A percentile compares a stretch with the other conserved stretches of the same genome.
These are phyloP conservation scores for Termitomyces sp. DNA, from an alignment of 768 basidiomycete genomes.

Conservation along the genomic window DNA sequence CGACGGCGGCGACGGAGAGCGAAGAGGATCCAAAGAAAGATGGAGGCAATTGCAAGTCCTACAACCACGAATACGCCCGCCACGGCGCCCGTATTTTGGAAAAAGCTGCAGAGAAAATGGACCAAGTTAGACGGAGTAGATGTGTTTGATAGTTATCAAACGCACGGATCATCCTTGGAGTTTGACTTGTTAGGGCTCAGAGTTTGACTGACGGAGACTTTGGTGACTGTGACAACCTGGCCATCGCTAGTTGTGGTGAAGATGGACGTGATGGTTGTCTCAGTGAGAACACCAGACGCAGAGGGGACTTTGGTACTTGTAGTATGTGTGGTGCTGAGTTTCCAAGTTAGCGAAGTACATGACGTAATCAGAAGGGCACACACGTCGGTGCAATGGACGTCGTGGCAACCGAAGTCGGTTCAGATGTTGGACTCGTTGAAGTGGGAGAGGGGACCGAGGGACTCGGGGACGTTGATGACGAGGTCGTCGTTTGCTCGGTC, in stretches of 20 bases:
- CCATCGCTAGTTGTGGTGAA: slow-evolving; percentile 53
- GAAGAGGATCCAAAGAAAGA: slow-evolving; percentile 65
- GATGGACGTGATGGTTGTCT: slow-evolving; percentile 47
- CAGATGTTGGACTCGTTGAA: slow-evolving; percentile 13
- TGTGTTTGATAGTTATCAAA: slow-evolving; percentile 5
- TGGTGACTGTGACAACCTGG: slow-evolving; percentile 50
- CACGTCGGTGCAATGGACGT: slow-evolving; percentile 10
- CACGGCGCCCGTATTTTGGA: slow-evolving; percentile 84
- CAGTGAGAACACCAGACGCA: not conserved
- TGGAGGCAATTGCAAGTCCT: slow-evolving; percentile 71
- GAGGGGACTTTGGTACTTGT: not conserved
- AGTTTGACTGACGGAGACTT: slow-evolving; percentile 67
- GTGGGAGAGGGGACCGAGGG: slow-evolving; percentile 17
- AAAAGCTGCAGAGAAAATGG: slow-evolving; percentile 53
- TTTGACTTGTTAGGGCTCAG: slow-evolving; percentile 44
- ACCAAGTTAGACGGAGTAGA: slow-evolving; percentile 2
- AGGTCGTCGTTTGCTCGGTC: slow-evolving; percentile 11
- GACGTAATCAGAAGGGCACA: slow-evolving; percentile 17
- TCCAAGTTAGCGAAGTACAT: slow-evolving; percentile 3
- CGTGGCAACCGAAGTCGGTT: slow-evolving; percentile 14
- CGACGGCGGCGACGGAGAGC: slow-evolving; percentile 62
- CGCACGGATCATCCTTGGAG: slow-evolving; percentile 47
- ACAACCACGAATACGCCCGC: slow-evolving; percentile 89
- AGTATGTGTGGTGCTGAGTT: not conserved
- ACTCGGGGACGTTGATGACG: slow-evolving; percentile 16